Evolutionary conservation across 768 basidiomycete genomes (phyloP), one percentile per base, ranked within the genome.

Genomic region (Lyophyllum shimeji): DNA sequence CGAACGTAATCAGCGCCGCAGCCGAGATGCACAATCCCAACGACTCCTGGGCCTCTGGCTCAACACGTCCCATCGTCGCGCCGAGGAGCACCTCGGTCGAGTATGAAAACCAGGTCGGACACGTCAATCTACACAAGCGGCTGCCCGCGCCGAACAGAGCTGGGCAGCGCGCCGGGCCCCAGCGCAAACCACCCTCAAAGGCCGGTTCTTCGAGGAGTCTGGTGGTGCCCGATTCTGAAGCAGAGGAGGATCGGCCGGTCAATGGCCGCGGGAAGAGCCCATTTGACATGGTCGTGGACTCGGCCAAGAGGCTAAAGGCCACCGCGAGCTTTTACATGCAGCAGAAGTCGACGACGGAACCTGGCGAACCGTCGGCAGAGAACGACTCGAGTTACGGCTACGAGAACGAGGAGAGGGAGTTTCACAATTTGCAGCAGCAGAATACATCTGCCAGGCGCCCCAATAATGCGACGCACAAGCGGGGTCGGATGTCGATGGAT

Each of bases 1-100:
- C 91, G 9, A 82, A 82, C 63, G 93, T 92, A 27, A 89, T 95
- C 65, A 75, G 78, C 61, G 84, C 87, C 68, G 93, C 92, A 18
- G 88, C 81, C 67, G 74, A 63, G 60, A 58, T 74, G 29, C 71
- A 67, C 62, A 83, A 80, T 61, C 82, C 84, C 25, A 87, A 89
- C 67, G 74, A 74, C 50, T 71, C 85, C 0, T 90, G 88, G 90
- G 84, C 83, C 2, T 86, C 88, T 1, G 77, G 80, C 45, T 75
- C 80, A n/a, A 76, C 76, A 15, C 73, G 78, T 50, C 76, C 74
- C 11, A 72, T 75, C 53, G 65, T 72, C 40, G 67, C 70, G 1
- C 85, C 87, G 15, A 81, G 89, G 39, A 89, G 88, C 63, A 87
- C 89, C 27, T 91, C 89, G 3, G 87, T 88, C 52, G 90, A 92